Evolutionary conservation across 192 early-diverging fungal species (phyloP).

Genomic region (Podila epicladia): DNA sequence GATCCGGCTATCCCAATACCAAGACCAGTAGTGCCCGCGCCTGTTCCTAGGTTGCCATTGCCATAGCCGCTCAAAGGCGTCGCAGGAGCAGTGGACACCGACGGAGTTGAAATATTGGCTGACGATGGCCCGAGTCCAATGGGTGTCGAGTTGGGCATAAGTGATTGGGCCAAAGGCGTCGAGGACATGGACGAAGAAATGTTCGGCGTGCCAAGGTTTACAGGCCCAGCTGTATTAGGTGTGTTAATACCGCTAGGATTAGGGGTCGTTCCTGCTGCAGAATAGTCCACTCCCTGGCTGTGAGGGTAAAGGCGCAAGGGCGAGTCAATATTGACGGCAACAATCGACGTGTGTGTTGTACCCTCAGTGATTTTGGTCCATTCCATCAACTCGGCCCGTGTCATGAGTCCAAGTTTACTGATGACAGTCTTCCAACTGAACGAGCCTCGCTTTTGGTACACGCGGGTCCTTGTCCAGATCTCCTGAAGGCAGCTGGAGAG

Average conservation of each 20-base stretch:
- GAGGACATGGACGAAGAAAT: not conserved
- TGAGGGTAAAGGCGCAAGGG: constrained; percentile 29
- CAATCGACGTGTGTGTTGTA: constrained; percentile 19
- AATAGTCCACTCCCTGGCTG: constrained; percentile 13
- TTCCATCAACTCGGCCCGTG: constrained; percentile 52
- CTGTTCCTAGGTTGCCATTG: not conserved
- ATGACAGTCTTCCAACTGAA: constrained; percentile 59
- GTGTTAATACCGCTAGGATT: constrained; percentile 20
- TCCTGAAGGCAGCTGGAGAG: constrained; percentile 45
- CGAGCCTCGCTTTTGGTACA: constrained; percentile 50
- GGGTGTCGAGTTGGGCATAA: not conserved
- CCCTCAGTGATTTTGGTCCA: constrained; percentile 26
- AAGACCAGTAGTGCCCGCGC: constrained; percentile 1
- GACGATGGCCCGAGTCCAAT: not conserved
- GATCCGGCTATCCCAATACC: constrained; percentile 6
- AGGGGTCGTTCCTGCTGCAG: constrained; percentile 13
- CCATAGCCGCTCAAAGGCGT: constrained; percentile 4
- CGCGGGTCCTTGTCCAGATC: constrained; percentile 53
- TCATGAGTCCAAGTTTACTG: constrained; percentile 61
- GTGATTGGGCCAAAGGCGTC: constrained; percentile 11
- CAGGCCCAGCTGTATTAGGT: not conserved
- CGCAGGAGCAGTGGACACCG: constrained; percentile 3
- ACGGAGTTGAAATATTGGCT: constrained; percentile 14
- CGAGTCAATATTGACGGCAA: constrained; percentile 23
- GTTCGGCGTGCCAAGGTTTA: not conserved